Evolutionary conservation across 352 stramenopile genomes (phyloP), one percentile per base, ranked within the genome.

Genomic region (Peronosclerospora sorghi): DNA sequence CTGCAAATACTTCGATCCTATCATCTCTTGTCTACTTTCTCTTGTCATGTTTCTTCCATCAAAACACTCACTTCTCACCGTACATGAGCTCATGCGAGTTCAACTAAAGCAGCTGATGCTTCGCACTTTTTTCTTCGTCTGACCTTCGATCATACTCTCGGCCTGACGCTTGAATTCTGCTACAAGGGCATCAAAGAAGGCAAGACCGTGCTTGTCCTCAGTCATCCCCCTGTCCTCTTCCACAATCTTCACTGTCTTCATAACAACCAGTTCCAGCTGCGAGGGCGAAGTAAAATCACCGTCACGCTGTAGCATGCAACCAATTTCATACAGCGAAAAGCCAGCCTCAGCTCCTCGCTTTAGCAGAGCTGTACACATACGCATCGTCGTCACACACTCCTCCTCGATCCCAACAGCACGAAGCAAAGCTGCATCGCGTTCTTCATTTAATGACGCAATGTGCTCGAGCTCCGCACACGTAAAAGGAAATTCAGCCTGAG

Each of bases 301-400:
- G 15, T 90, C 76, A 38, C 82, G 79, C 45, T 94, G 75, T 26
- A 95, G 41, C 42, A 78, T 54, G 53, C 56, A 75, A 15, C 66
- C 83, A 29, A 95, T 93, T 57, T 95, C 79, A 23, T 73, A 87
- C 42, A 95, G 51, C 26, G 82, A 93, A 39, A 85, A 89, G n/a
- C 81, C 80, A 4, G 63, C 64, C 20, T 82, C 69, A 2, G 82
- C 82, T 8, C 76, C 81, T 32, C 71, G 67, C 59, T 94, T 59
- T 21, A 95, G 61, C 47, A 94, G 21, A 26, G 56, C 45, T 4
- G 83, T 94, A 55, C 63, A 83, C 35, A 94, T 62, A 49, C 74
- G 78, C 75, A 92, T 84, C 29, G 80, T 89, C 35, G 73, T 65
- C 30, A 92, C 62, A 48, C 69, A 81, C 48, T 85, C 82, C 51